These are phyloP conservation scores for Chytriomyces confervae DNA, from an alignment of 192 early-diverging fungal genomes.

Conservation along the genomic window DNA sequence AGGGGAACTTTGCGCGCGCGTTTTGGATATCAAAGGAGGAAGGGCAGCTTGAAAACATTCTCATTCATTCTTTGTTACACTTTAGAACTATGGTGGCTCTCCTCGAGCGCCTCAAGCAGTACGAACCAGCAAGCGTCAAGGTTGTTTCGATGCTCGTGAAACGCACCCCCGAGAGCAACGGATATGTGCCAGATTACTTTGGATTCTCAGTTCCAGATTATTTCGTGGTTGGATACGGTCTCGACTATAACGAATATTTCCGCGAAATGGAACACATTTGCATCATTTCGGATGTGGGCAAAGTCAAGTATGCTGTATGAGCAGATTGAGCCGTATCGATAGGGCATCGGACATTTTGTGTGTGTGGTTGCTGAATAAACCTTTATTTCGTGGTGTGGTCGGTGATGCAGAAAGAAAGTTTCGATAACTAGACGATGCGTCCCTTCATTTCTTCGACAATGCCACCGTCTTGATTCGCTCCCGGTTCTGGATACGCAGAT, in stretches of 20 bases:
- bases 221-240: slow-evolving; percentile 91
- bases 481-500: slow-evolving; percentile 48
- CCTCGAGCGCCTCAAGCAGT: slow-evolving; percentile 70
- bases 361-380: too few species aligned
- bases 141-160: slow-evolving; percentile 89
- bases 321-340: too few species aligned
- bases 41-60: slow-evolving; percentile 34
- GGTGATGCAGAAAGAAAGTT: too few species aligned
- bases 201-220: slow-evolving; percentile 90
- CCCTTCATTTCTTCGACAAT: slow-evolving; percentile 33
- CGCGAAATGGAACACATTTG: slow-evolving; percentile 95
- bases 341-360: too few species aligned
- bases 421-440: not conserved
- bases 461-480: slow-evolving; percentile 52
- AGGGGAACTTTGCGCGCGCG: not conserved
- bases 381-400: too few species aligned
- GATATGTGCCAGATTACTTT: slow-evolving; percentile 91
- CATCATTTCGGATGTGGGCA: slow-evolving; percentile 77
- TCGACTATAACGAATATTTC: slow-evolving; percentile 94
- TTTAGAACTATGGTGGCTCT: slow-evolving; percentile 81
- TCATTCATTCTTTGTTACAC: too few species aligned
- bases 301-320: slow-evolving; percentile 52
- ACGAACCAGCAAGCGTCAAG: slow-evolving; percentile 78
- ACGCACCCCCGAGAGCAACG: slow-evolving; percentile 81
- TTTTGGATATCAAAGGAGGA: not conserved